Conservation (phyloP, 2,329 filamentous ascomycete genomes). For the Cladosporium phlei region DNA sequence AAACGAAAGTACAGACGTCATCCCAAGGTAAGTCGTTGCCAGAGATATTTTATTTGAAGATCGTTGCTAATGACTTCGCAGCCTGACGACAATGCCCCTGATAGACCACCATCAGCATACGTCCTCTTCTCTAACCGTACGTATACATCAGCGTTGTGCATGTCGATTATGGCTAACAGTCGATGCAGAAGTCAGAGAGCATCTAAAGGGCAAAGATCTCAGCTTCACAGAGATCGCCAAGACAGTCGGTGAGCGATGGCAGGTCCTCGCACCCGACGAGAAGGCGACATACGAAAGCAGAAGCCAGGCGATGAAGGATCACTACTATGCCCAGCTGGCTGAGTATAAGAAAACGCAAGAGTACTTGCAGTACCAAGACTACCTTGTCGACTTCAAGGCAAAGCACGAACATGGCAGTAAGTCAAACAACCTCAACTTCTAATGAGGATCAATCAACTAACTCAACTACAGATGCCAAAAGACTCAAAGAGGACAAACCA, state of each 20-base stretch:
- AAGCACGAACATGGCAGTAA: constrained; percentile 47
- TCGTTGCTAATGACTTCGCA: constrained; percentile 30
- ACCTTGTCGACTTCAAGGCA: constrained; percentile 72
- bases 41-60: constrained; percentile 14
- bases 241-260: constrained; percentile 92
- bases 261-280: constrained; percentile 59
- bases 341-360: constrained; percentile 73
- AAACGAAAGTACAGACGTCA: constrained; percentile 76
- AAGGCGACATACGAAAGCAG: constrained; percentile 70
- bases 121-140: constrained; percentile 80
- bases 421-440: no score
- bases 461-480: background rate
- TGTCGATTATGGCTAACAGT: background rate
- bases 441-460: background rate
- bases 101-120: constrained; percentile 75
- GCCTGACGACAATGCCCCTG: constrained; percentile 74
- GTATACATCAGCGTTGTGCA: constrained; percentile 29
- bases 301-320: constrained; percentile 69
- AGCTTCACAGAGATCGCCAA: constrained; percentile 93
- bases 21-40: constrained; percentile 56
- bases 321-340: constrained; percentile 65
- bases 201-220: constrained; percentile 68
- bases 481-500: constrained; percentile 3
- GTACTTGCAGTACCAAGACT: constrained; percentile 64
- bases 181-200: constrained; percentile 64